Evolutionary conservation across 106 monocot genomes (phyloP).

Genomic region (Alisma plantagoaquatica): DNA sequence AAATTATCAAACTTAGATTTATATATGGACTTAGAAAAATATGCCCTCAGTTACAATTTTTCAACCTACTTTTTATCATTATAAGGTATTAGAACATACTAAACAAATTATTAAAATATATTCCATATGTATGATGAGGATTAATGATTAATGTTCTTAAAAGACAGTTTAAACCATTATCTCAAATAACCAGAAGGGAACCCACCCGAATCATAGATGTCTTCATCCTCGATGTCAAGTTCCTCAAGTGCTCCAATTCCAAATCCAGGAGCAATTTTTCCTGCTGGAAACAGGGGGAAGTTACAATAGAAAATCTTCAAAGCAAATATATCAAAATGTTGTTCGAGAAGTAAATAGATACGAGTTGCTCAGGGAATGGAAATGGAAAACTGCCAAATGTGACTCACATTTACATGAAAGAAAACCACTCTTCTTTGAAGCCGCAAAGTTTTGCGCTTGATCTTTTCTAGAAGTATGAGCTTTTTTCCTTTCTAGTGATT

Average conservation of each 20-base stretch:
- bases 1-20: no score
- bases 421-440: slow-evolving; percentile 22
- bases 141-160: no score
- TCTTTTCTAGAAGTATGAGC: slow-evolving; percentile 26
- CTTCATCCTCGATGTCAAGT: slow-evolving; percentile 94
- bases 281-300: slow-evolving; percentile 52
- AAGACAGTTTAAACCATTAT: no score
- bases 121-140: no score
- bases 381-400: no score
- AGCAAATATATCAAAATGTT: neutral
- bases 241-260: slow-evolving; percentile 99
- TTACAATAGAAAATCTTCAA: slow-evolving; percentile 15
- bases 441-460: slow-evolving; percentile 10
- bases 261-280: slow-evolving; percentile 96
- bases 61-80: no score
- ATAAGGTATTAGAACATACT: no score
- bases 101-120: no score
- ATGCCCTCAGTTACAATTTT: no score
- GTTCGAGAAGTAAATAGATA: neutral
- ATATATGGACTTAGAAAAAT: no score
- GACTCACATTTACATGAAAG: slow-evolving; percentile 68
- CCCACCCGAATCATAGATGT: slow-evolving; percentile 81
- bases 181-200: no score
- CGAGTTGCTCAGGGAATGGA: no score
- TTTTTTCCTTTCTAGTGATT: slow-evolving; percentile 60